Evolutionary conservation across 169 alveolate genomes (phyloP), one percentile per base, ranked within the genome.

Genomic region (Plasmodium inui): DNA sequence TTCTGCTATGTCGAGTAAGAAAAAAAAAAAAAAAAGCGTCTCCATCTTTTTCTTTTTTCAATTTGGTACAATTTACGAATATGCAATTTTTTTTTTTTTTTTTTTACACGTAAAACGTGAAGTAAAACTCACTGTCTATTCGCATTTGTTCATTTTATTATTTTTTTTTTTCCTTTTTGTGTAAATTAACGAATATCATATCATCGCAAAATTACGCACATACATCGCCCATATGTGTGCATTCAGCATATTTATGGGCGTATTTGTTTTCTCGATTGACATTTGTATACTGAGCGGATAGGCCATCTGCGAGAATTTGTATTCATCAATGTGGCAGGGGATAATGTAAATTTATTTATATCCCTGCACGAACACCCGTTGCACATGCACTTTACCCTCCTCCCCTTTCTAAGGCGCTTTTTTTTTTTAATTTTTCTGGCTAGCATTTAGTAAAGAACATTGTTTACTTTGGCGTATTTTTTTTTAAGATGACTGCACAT

Each of bases 161-260:
- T 19, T 67, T 67, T 67, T 67, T 67, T 67, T 67, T 67, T 28
- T 28, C 76, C 76, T 9, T 67, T 26, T 67, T 26, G 30, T 67
- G 76, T 67, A 67, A 67, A 67, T 67, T 67, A 67, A 67, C 76
- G 76, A n/a, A 17, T 67, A 67, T 67, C 41, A 9, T 67, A 67
- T 6, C 34, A 26, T 67, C 39, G 30, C 41, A 67, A 67, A 67
- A 67, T 7, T 67, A 28, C 30, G 76, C 37, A 67, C 37, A 67
- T 28, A 28, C 30, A 67, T 67, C 9, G 41, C 76, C 30, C 30
- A 67, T 22, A 67, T 19, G 76, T 67, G 10, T 28, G 28, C 37
- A 67, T 67, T 50, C 22, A 50, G 76, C 30, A 19, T 67, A 26
- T 67, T 26, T 67, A 67, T n/a, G 76, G 30, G 76, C 37, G 76